Base-by-base conservation (phyloP, 257 asterid species). In the Nyctanthes arbortristis region DNA sequence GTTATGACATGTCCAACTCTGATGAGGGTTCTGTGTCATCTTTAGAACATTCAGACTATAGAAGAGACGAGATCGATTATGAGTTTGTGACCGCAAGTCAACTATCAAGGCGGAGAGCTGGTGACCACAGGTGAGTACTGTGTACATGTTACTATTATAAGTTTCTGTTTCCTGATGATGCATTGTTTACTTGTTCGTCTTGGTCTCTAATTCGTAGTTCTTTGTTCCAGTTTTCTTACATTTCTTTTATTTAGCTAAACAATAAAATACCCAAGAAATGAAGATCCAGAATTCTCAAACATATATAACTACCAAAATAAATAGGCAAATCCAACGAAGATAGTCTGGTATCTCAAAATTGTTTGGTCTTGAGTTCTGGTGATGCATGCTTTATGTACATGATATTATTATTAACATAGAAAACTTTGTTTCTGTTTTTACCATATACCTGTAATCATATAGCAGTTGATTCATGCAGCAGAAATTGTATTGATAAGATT, bases 11-110 rank as follows among this genome's bases (percentile, higher is more conserved):
- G 65, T 88, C 95, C 3, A 85, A 82, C 79, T 90, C 93, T 63
- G 96, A 90, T 55, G 96, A 86, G 72, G 89, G 93, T 73, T 90
- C 96, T 20, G 86, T 88, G 43, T 79, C 95, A 31, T 84, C 96
- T 49, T 76, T 81, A 58, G 96, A 90, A 70, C 80, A 75, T 69
- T 78, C 74, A 29, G 95, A 85, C 55, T 85, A 81, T 73, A 82
- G 90, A 71, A 75, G 63, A 4, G 87, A 85, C 10, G 92, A 87
- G 72, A 77, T 36, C 16, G 96, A 79, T 65, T 90, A 87, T 56
- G 95, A 83, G 56, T 79, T 84, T 71, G 78, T 77, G 57, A 82
- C 34, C 63, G 82, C 82, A 32, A 79, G 88, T 65, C 81, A 83
- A 39, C 59, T 79, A 56, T 72, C 90, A 57, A 80, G 89, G 77